Evolutionary conservation across 441 rosid genomes (phyloP), one percentile per base, ranked within the genome.

Genomic region (Omphalea diandra): DNA sequence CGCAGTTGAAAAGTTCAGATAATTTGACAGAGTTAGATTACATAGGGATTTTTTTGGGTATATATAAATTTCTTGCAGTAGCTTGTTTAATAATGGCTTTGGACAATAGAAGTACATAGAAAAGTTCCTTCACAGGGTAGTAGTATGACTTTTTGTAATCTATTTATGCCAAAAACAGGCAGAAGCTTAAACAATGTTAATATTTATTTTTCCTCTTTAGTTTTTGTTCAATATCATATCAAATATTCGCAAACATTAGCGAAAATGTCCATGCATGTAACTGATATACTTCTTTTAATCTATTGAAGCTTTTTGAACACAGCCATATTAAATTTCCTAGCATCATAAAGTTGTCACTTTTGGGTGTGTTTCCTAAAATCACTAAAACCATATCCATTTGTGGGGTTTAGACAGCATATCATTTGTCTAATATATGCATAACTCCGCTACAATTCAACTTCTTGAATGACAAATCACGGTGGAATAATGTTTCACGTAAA

Each of bases 1-100:
- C 79, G 63, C 67, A 67, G 77, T 58, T 92, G 82, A 88, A 82
- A 57, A 67, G 67, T 62, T 85, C 70, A 36, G 72, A 73, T 79
- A 65, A 50, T 73, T 75, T 52, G 32, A 33, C 65, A 66, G 35
- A 40, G 52, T 65, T 67, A 71, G 46, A 49, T 65, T 38, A 29
- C 54, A 0, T 43, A 11, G 22, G 38, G 68, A 69, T 70, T 62
- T 53, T 55, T 76, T 59, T 26, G 38, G 50, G 1, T 63, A n/a
- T 29, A 26, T 17, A 55, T 55, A 44, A 53, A 63, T 62, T 57
- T 54, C 29, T 68, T 26, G 41, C 56, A 24, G 36, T 49, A 12
- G 22, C 29, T 46, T 60, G 60, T 58, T 40, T 65, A 68, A 52
- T 60, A 46, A 60, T 44, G 53, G 35, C 63, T 41, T 46, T 66